Evolutionary conservation across 2,329 filamentous ascomycete genomes (phyloP), one percentile per base, ranked within the genome.

Genomic region (Colletotrichum eremochloae): DNA sequence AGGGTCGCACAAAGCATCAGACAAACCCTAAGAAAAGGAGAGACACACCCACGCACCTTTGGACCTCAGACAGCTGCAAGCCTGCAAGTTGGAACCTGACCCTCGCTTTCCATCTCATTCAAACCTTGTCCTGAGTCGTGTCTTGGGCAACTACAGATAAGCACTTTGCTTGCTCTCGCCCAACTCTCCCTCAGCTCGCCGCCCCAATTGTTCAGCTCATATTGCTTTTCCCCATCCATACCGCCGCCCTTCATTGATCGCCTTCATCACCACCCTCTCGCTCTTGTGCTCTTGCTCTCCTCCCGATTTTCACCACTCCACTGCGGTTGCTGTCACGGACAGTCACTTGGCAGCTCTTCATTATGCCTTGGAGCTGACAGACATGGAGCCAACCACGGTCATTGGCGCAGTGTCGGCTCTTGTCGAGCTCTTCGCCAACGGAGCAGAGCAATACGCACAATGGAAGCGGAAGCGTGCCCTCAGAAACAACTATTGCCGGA

Each of bases 391-490:
- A 53, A 73, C 75, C 24, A 76, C 74, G 29, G 74, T 75, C 40
- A 69, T 75, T 52, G 74, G 74, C 29, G 71, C 71, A 36, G 74
- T 76, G 42, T 71, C 74, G 15, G 73, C 75, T 52, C 63, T 76
- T 38, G 53, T 65, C 6, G 66, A 71, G 24, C 67, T 74, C 29
- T 76, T 75, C 31, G 63, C 74, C 18, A 68, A 74, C 52, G 73
- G 71, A 42, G 50, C 68, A 50, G 69, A 75, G n/a, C 65, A 73
- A 71, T 83, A 84, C 76, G 74, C 77, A 2, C 76, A 73, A 24
- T 84, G 82, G 82, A 80, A 80, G 68, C 76, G 76, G 66, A 77
- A 77, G 29, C 77, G 80, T 42, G 78, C 79, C 67, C 73, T 72
- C 52, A 63, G 76, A 40, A 82, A 84, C 69, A 79, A 81, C 68